phyloP scores from a whole-genome alignment of 495 filamentous ascomycete species.

The Massariosphaeria phaeospora region DNA sequence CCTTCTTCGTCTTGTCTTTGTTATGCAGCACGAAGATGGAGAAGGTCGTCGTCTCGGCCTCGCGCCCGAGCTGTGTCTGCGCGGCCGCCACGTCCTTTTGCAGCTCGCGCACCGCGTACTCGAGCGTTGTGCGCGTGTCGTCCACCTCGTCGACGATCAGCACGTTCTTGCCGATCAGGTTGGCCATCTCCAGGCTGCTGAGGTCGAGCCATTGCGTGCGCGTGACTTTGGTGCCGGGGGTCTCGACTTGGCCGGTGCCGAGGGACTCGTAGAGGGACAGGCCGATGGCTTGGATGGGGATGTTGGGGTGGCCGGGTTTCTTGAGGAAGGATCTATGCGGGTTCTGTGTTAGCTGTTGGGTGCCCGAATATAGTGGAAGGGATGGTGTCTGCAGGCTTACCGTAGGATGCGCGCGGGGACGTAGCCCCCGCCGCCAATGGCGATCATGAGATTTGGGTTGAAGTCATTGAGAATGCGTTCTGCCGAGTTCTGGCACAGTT shows the following conservation, averaged over 20 bases:
- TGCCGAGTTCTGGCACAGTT: slow-evolving; percentile 84
- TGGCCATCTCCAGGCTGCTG: slow-evolving; percentile 79
- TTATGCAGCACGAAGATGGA: slow-evolving; percentile 93
- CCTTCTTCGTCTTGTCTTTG: slow-evolving; percentile 95
- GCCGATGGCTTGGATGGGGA: slow-evolving; percentile 98
- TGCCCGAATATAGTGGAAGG: background rate
- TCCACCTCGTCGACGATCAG: slow-evolving; percentile 99
- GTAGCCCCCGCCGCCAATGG: slow-evolving; percentile 96
- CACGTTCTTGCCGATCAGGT: slow-evolving; percentile 92
- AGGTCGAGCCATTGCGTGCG: slow-evolving; percentile 98
- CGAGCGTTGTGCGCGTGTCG: slow-evolving; percentile 92
- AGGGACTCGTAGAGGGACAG: slow-evolving; percentile 94
- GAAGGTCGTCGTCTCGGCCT: slow-evolving; percentile 71
- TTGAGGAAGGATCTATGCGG: slow-evolving; percentile 79
- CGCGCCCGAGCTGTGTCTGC: slow-evolving; percentile 61
- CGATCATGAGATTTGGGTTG: slow-evolving; percentile 93
- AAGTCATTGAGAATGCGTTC: slow-evolving; percentile 74
- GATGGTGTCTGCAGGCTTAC: slow-evolving; percentile 38
- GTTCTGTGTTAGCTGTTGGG: background rate
- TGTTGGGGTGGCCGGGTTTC: slow-evolving; percentile 79
- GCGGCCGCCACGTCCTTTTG: slow-evolving; percentile 92
- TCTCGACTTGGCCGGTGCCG: slow-evolving; percentile 53
- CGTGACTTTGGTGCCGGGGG: slow-evolving; percentile 85
- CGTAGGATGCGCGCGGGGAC: slow-evolving; percentile 95
- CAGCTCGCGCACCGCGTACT: slow-evolving; percentile 93